Base-by-base conservation (phyloP, 331 rosid genomes). In the Rhamnella rubrinervis region DNA sequence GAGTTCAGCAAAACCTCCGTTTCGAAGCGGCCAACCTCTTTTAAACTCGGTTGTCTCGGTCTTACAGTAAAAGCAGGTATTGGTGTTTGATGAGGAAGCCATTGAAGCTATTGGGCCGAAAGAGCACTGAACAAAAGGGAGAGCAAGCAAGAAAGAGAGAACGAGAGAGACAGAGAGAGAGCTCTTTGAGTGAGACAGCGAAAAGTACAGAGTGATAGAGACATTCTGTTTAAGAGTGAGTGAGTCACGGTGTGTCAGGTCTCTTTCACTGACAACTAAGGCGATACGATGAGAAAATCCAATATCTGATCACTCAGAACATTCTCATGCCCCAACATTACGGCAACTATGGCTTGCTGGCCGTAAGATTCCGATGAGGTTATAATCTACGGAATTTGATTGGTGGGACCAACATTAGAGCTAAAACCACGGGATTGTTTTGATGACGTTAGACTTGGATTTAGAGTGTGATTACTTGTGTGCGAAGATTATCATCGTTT, bases 11-110 rank as follows among this genome's bases (percentile, higher is more conserved):
- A 61, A 72, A 16, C n/a, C n/a, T 0, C 82, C 84, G 46, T 25
- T 9, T 2, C 35, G 17, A 39, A 60, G 66, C 68, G 0, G 10
- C 84, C 87, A 83, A 7, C 87, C 87, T 6, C 26, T 47, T 4
- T 0, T 57, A 63, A 68, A 57, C 15, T 41, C 13, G 0, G 40
- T 7, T 2, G 53, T 61, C 21, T 21, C 20, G 2, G 18, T n/a
- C 20, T 66, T 49, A 72, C 84, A 83, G 13, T 61, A 50, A 11
- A 50, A 79, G 77, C 87, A 61, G 39, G 8, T 8, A 0, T n/a
- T 23, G 8, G 19, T 20, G 38, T 2, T 15, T 3, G 5, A 11
- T 6, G 52, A 47, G 28, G 67, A 28, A 46, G 64, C 74, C 77
- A 75, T 75, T 47, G 74, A 60, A 41, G 35, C 61, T 65, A 20